Evolutionary conservation across 148 eudicot species (phyloP).

Genomic region (Nepenthes gracilis): DNA sequence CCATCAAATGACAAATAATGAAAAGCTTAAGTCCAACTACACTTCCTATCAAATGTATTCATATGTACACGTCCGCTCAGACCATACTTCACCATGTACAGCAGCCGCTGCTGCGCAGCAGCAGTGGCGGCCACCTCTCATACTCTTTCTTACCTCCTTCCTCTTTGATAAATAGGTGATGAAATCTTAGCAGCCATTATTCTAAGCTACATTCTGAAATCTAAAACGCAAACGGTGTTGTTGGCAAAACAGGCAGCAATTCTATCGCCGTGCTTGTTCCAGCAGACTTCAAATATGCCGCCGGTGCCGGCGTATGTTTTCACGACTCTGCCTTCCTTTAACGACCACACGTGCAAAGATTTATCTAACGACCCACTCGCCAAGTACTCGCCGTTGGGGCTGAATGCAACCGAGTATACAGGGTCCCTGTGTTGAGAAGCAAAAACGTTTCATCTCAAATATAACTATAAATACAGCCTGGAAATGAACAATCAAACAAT

Average conservation of each 20-base stretch:
- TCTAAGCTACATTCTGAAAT: constrained; percentile 18
- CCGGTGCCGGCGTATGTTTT: constrained; percentile 65
- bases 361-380: constrained; percentile 81
- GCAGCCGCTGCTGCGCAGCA: too few species aligned
- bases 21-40: too few species aligned
- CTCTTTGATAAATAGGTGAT: too few species aligned
- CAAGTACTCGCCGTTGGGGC: constrained; percentile 77
- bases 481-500: too few species aligned
- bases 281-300: constrained; percentile 82
- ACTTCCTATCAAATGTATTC: background rate
- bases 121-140: too few species aligned
- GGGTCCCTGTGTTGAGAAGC: constrained; percentile 44
- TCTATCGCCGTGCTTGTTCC: constrained; percentile 84
- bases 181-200: too few species aligned
- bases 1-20: too few species aligned
- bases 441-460: background rate
- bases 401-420: constrained; percentile 76
- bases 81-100: too few species aligned
- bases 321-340: constrained; percentile 63
- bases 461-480: too few species aligned
- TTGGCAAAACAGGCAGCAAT: constrained; percentile 81
- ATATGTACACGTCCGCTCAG: too few species aligned
- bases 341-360: constrained; percentile 65
- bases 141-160: too few species aligned
- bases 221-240: constrained; percentile 50